Percentiles rank a stretch among this genome's conserved stretches.
These are phyloP conservation scores for Schoenoplectus triqueter DNA, from an alignment of 202 grass and related monocot genomes.

Conservation along the genomic window DNA sequence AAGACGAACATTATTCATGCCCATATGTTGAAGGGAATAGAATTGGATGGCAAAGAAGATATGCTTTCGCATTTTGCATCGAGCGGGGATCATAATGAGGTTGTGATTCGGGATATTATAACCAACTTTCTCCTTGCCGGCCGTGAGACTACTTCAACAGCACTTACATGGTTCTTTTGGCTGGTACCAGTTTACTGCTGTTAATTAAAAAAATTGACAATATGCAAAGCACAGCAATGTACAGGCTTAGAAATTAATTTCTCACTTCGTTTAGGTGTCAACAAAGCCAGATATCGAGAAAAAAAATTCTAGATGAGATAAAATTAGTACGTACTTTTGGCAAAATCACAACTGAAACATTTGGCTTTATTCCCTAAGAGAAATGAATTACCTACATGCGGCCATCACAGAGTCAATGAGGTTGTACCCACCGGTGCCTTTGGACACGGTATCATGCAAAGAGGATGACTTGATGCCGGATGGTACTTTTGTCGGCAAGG, in stretches of 20 bases:
- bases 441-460: conserved; percentile 58
- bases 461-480: conserved; percentile 54
- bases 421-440: conserved; percentile 52
- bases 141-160: conserved; percentile 54
- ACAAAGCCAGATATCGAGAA: neutral
- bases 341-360: neutral
- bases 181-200: neutral
- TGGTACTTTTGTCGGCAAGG: conserved; percentile 44
- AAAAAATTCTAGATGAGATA: neutral
- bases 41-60: conserved; percentile 33
- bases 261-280: neutral
- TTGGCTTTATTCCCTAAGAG: neutral
- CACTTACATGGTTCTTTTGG: conserved; percentile 62
- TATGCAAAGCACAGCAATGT: neutral
- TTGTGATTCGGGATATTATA: conserved; percentile 47
- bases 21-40: conserved; percentile 7
- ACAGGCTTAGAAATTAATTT: neutral
- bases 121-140: conserved; percentile 58
- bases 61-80: conserved; percentile 54
- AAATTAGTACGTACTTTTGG: neutral
- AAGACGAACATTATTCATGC: conserved; percentile 45
- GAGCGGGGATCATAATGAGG: conserved; percentile 44
- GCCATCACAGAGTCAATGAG: conserved; percentile 65
- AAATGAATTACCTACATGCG: conserved; percentile 43
- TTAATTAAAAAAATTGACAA: neutral